Percentiles rank a stretch among this genome's conserved stretches.
Conservation (phyloP, 2,329 filamentous ascomycete species). For the Escovopsis sp. region DNA sequence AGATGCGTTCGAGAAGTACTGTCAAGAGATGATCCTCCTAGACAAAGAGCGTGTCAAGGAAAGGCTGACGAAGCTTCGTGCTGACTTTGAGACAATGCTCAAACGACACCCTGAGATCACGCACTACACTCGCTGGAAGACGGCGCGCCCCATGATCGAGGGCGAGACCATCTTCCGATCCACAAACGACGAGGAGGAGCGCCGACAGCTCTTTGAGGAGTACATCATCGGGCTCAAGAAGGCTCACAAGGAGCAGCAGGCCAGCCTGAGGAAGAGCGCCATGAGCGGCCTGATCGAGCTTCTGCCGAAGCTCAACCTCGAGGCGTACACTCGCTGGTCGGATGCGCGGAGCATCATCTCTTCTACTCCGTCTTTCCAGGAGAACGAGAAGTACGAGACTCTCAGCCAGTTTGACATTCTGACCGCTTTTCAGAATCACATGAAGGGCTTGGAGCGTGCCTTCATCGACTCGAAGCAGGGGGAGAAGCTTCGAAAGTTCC, state of each 20-base stretch:
- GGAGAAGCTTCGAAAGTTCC: slow-evolving; percentile 66
- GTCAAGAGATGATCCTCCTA: slow-evolving; percentile 73
- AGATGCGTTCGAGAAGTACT: slow-evolving; percentile 88
- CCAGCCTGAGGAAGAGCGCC: slow-evolving; percentile 57
- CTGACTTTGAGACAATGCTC: slow-evolving; percentile 93
- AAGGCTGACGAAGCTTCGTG: slow-evolving; percentile 75
- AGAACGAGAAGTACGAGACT: slow-evolving; percentile 70
- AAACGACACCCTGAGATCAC: slow-evolving; percentile 94
- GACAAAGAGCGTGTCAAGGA: slow-evolving; percentile 94
- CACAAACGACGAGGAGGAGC: slow-evolving; percentile 74
- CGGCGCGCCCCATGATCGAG: slow-evolving; percentile 83
- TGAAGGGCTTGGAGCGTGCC: slow-evolving; percentile 77
- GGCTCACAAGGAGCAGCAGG: slow-evolving; percentile 61
- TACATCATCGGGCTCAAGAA: slow-evolving; percentile 80
- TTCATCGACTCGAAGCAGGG: slow-evolving; percentile 87
- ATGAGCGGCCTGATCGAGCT: slow-evolving; percentile 72
- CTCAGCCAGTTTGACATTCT: slow-evolving; percentile 83
- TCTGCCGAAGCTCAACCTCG: slow-evolving; percentile 65
- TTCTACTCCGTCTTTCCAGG: slow-evolving; percentile 60
- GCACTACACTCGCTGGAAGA: slow-evolving; percentile 95
- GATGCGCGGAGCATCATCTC: slow-evolving; percentile 76
- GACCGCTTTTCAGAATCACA: slow-evolving; percentile 86
- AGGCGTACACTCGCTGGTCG: slow-evolving; percentile 89
- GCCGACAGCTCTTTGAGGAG: slow-evolving; percentile 82
- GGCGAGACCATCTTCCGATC: slow-evolving; percentile 91